Evolutionary conservation across 805 yeast genomes (phyloP).

Genomic region (Wickerhamiella parazyma): DNA sequence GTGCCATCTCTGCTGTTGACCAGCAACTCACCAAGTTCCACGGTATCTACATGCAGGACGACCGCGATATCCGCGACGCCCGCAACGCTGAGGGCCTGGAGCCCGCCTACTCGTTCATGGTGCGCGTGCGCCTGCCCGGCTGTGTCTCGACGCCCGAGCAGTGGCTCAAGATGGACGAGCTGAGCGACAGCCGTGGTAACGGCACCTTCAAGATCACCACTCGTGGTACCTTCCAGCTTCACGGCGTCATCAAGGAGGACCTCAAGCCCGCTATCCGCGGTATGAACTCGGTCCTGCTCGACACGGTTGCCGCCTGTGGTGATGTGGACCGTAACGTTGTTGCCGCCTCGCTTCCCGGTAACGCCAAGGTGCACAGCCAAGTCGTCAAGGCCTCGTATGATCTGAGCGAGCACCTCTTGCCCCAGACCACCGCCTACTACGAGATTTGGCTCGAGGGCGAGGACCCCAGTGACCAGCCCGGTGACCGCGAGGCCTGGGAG

Average conservation of each 20-base stretch:
- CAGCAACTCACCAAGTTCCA: slow-evolving; percentile 94
- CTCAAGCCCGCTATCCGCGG: slow-evolving; percentile 85
- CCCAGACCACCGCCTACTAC: slow-evolving; percentile 88
- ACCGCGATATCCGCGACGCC: slow-evolving; percentile 87
- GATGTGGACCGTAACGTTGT: slow-evolving; percentile 95
- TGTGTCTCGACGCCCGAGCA: slow-evolving; percentile 79
- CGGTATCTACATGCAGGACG: slow-evolving; percentile 98
- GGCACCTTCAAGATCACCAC: slow-evolving; percentile 91
- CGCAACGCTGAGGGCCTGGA: slow-evolving; percentile 86
- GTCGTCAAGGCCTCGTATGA: slow-evolving; percentile 46
- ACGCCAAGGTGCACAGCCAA: slow-evolving; percentile 69
- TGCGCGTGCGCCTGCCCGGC: slow-evolving; percentile 89
- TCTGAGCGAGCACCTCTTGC: slow-evolving; percentile 73
- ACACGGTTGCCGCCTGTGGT: slow-evolving; percentile 96
- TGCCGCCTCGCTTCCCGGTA: slow-evolving; percentile 77
- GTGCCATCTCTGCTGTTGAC: slow-evolving; percentile 80
- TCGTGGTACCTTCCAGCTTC: slow-evolving; percentile 93
- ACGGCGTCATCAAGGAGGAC: slow-evolving; percentile 83
- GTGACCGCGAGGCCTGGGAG: slow-evolving; percentile 52
- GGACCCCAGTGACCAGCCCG: slow-evolving; percentile 55
- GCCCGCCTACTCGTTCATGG: slow-evolving; percentile 96
- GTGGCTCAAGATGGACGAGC: slow-evolving; percentile 74
- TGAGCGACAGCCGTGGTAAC: slow-evolving; percentile 71
- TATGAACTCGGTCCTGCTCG: slow-evolving; percentile 80
- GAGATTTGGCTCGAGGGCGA: slow-evolving; percentile 91